Evolutionary conservation across 768 basidiomycete genomes (phyloP), one percentile per base, ranked within the genome.

Genomic region (Dacryopinax spathularia): DNA sequence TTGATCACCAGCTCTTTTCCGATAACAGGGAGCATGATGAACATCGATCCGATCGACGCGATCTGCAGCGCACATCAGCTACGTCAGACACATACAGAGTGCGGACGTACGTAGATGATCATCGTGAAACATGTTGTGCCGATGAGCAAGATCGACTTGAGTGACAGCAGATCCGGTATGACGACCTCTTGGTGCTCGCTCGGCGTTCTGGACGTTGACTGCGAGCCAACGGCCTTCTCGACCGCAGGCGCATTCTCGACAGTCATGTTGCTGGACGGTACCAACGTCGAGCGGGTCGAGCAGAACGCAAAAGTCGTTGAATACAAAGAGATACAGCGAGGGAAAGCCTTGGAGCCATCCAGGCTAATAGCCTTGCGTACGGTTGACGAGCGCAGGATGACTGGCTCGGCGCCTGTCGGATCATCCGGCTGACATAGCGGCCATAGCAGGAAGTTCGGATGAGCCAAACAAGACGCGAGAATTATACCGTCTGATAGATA

Each of bases 1-100:
- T 34, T 27, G 66, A 76, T 74, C 20, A 66, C 39, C 4, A 75
- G 66, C 9, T 75, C 74, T 15, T 31, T 39, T n/a, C 70, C 70
- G 20, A 76, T 73, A 0, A 66, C 68, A 1, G 75, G 75, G 15
- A 62, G 63, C 34, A 33, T 35, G 1, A 56, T 34, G 29, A 62
- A 15, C 33, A 65, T 56, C 13, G 48, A 56, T 29, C 48, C 48
- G 25, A 56, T 56, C 15, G 48, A 56, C 5, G 48, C 48, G 10
- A 56, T 56, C 48, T 56, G 18, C 10, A 37, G 36, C 10, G n/a
- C n/a, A 37, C n/a, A n/a, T n/a, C n/a, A n/a, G n/a, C n/a, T n/a
- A n/a, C n/a, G n/a, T n/a, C n/a, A n/a, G n/a, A n/a, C n/a, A n/a
- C n/a, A n/a, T n/a, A n/a, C n/a, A n/a, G n/a, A n/a, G n/a, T n/a